Base-by-base conservation (phyloP, 768 basidiomycete genomes). In the Sarcodon sp. region DNA sequence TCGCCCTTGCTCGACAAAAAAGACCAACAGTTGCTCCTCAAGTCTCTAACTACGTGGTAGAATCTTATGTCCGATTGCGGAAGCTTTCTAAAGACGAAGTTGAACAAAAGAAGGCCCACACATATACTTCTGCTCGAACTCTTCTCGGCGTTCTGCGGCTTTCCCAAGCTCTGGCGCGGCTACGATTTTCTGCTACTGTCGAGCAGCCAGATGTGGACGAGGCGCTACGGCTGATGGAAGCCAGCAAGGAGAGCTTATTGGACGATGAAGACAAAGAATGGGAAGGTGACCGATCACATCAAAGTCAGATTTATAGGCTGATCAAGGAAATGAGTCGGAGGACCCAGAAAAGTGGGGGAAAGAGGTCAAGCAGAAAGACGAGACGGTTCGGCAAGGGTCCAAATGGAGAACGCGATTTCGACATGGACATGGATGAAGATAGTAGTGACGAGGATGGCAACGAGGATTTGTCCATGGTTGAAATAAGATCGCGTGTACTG, bases 61-160 rank as follows among this genome's bases (percentile, higher is more conserved):
- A 90, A 55, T 87, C 90, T 1, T 98, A 98, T 59, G 96, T 98
- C 48, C 87, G 88, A 43, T 76, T 99, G 35, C 90, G 96, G 52
- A 93, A 96, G 63, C 72, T 83, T 46, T 86, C 88, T 44, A 92
- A 93, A 62, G 87, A 93, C 51, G 90, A 96, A 53, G 86, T 90
- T 53, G 76, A 80, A 45, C 76, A 83, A 53, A 87, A 90, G 61
- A 91, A 87, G 65, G 80, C 83, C 13, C 89, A 96, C 61, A 81
- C 86, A 1, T 98, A 98, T 67, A 94, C 92, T 11, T 98, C 96
- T 9, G 88, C 92, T 3, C 86, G 96, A 59, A 97, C 96, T 11
- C 76, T 99, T 6, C 82, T 99, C 35, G 96, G 88, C 46, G 83
- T 98, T 43, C 76, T 99, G 3, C 90, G 96, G 51, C 79, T 99